Evolutionary conservation across 352 stramenopile species (phyloP).

Genomic region (Pythium vanterpoolii): DNA sequence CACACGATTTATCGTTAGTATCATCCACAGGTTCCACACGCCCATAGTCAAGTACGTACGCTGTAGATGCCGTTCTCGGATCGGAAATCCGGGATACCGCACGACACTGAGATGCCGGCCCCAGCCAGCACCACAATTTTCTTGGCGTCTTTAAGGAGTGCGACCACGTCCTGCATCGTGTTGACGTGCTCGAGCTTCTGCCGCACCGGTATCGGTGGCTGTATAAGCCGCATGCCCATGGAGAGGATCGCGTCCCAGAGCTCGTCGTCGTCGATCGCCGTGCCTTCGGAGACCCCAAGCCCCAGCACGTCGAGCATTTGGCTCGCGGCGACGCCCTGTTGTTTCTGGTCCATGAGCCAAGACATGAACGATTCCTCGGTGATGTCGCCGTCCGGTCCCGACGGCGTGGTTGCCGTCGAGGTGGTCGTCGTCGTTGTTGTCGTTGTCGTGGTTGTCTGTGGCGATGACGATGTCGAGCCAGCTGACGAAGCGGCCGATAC

Average conservation of each 20-base stretch:
- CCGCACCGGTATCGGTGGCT: slow-evolving; percentile 45
- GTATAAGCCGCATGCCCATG: slow-evolving; percentile 80
- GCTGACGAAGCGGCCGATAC: not conserved
- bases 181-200: slow-evolving; percentile 33
- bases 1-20: not conserved
- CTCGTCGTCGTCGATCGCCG: slow-evolving; percentile 76
- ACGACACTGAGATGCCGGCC: slow-evolving; percentile 95
- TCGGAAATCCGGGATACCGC: slow-evolving; percentile 99
- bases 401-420: slow-evolving; percentile 24
- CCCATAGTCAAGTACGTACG: slow-evolving; percentile 43
- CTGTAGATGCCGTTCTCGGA: slow-evolving; percentile 91
- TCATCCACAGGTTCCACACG: not conserved
- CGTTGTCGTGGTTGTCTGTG: not conserved
- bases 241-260: slow-evolving; percentile 84
- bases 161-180: slow-evolving; percentile 71
- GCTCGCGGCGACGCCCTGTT: slow-evolving; percentile 47
- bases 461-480: not conserved
- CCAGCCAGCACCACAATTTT: slow-evolving; percentile 93
- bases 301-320: slow-evolving; percentile 81
- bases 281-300: slow-evolving; percentile 70
- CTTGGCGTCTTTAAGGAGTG: slow-evolving; percentile 64
- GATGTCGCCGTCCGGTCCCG: slow-evolving; percentile 29
- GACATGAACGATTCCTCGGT: slow-evolving; percentile 80
- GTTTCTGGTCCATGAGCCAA: slow-evolving; percentile 78
- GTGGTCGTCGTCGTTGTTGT: slow-evolving; percentile 7